A percentile compares a stretch with the other conserved stretches of the same genome.
These are phyloP conservation scores for Solanum etuberosum DNA, from an alignment of 257 asterid genomes.

Conservation along the genomic window DNA sequence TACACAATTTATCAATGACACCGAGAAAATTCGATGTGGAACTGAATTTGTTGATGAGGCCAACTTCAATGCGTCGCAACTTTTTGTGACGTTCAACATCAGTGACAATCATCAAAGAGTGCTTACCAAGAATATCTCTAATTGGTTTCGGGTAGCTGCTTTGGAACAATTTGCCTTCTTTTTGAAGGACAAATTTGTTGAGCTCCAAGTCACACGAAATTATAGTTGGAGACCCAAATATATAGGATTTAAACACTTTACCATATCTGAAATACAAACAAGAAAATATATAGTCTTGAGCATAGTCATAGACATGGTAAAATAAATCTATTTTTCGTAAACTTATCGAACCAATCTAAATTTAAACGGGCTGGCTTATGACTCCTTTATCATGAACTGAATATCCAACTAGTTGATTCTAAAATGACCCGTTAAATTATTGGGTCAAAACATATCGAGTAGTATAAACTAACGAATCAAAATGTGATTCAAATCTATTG, in stretches of 20 bases:
- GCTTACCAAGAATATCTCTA: conserved; percentile 41
- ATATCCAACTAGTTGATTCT: background rate
- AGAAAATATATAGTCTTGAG: background rate
- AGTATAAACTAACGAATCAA: background rate
- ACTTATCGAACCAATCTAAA: background rate
- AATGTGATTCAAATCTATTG: background rate
- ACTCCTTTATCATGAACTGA: background rate
- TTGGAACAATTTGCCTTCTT: conserved; percentile 46
- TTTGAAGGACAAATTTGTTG: conserved; percentile 46
- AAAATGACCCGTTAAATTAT: background rate
- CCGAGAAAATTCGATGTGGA: conserved; percentile 23
- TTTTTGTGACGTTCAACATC: conserved; percentile 46
- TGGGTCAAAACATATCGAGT: background rate
- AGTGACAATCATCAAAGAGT: conserved; percentile 45
- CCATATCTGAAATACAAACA: conserved; percentile 35
- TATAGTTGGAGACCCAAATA: conserved; percentile 57
- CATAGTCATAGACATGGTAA: background rate
- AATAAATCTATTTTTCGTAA: background rate
- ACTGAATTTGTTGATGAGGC: conserved; percentile 38
- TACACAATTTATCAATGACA: conserved; percentile 18
- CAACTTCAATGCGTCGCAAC: conserved; percentile 29
- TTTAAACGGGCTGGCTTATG: background rate
- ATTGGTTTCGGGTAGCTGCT: conserved; percentile 60
- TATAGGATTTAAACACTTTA: conserved; percentile 47
- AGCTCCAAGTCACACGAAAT: conserved; percentile 66